A percentile compares a stretch with the other conserved stretches of the same genome.
phyloP scores from a whole-genome alignment of 2,329 filamentous ascomycete species.

The Thyridium curvatum region DNA sequence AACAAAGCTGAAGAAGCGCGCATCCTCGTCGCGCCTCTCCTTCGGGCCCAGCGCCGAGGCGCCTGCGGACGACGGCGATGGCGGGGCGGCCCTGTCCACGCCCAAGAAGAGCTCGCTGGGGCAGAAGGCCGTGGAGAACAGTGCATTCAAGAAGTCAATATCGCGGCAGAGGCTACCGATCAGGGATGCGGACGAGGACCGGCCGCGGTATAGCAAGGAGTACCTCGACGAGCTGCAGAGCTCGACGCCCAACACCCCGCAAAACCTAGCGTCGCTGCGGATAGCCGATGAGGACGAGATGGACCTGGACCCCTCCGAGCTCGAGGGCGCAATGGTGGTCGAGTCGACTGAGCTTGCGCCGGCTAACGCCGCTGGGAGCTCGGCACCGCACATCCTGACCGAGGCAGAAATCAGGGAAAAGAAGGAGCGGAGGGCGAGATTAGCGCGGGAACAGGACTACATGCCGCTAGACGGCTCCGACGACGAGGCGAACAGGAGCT shows the following conservation, averaged over 20 bases:
- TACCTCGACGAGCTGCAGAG: conserved; percentile 80
- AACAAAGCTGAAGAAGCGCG: conserved; percentile 62
- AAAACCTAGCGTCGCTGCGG: conserved; percentile 41
- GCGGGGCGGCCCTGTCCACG: conserved; percentile 39
- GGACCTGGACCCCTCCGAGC: conserved; percentile 51
- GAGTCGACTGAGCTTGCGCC: conserved; percentile 34
- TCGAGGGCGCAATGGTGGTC: conserved; percentile 61
- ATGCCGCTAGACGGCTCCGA: conserved; percentile 58
- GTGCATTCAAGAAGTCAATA: conserved; percentile 33
- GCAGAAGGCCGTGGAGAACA: conserved; percentile 24
- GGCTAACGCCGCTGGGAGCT: conserved; percentile 21
- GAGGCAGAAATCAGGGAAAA: conserved; percentile 84
- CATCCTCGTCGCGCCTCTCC: conserved; percentile 60
- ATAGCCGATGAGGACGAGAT: conserved; percentile 43
- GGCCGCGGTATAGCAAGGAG: conserved; percentile 79
- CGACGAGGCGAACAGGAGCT: conserved; percentile 32
- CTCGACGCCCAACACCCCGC: conserved; percentile 78
- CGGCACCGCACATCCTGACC: conserved; percentile 54
- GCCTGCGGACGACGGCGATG: conserved; percentile 45
- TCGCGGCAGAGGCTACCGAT: conserved; percentile 45
- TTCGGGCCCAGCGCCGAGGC: conserved; percentile 60
- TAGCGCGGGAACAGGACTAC: conserved; percentile 64
- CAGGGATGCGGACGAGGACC: conserved; percentile 51
- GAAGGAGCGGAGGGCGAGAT: conserved; percentile 78
- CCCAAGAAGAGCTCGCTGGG: conserved; percentile 39